Percentiles rank a stretch among this genome's conserved stretches.
phyloP scores from a whole-genome alignment of 1,284 basidiomycete species.

The Sporisorium scitamineum region DNA sequence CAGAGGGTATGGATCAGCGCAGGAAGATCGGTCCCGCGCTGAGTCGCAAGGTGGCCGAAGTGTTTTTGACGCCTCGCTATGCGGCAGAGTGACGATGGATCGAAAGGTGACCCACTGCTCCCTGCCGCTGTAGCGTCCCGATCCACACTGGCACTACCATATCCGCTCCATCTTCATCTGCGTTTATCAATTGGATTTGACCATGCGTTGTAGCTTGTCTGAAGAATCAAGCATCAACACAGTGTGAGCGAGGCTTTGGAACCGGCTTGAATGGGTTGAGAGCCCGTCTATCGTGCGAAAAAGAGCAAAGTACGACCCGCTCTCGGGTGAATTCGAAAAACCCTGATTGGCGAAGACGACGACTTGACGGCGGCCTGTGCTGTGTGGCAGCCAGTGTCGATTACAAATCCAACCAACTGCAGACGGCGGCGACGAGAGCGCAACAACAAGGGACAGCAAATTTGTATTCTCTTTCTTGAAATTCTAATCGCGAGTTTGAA shows the following conservation, averaged over 20 bases:
- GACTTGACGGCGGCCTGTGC: background rate
- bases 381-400: slow-evolving; percentile 1
- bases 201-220: background rate
- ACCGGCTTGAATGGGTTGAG: background rate
- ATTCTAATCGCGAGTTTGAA: background rate
- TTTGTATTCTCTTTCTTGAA: background rate
- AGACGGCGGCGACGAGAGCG: slow-evolving; percentile 14
- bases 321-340: slow-evolving; percentile 49
- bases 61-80: slow-evolving; percentile 35
- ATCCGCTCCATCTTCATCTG: background rate
- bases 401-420: slow-evolving; percentile 37
- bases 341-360: slow-evolving; percentile 46
- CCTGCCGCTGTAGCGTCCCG: too few species aligned
- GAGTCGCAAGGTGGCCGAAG: slow-evolving; percentile 44
- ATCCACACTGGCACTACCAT: background rate
- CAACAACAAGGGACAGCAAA: background rate
- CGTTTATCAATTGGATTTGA: background rate
- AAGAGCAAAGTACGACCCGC: too few species aligned
- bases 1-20: slow-evolving; percentile 44
- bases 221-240: background rate
- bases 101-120: too few species aligned
- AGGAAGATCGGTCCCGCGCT: slow-evolving; percentile 50
- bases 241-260: background rate
- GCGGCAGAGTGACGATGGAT: slow-evolving; percentile 7
- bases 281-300: slow-evolving; percentile 31